Percentiles rank a stretch among this genome's conserved stretches.
These are phyloP conservation scores for Phalaenopsis aphrodite DNA, from an alignment of 106 monocot species.

Conservation along the genomic window DNA sequence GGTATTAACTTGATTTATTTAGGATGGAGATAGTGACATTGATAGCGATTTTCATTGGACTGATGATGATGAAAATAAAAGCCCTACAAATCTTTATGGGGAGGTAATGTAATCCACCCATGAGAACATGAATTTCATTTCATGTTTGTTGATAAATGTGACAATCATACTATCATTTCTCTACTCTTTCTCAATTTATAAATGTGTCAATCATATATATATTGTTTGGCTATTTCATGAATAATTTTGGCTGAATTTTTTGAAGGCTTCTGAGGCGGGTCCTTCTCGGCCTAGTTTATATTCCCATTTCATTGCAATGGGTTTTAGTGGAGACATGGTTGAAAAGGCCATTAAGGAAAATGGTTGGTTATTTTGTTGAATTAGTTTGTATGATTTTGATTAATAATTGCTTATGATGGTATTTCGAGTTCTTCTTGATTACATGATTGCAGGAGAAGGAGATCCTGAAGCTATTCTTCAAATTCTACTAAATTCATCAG, in stretches of 20 bases:
- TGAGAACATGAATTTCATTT: neutral
- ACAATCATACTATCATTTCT: too few species aligned
- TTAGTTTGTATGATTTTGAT: neutral
- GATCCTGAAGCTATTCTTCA: neutral
- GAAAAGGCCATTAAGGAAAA: neutral
- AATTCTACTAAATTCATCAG: neutral
- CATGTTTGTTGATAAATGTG: neutral
- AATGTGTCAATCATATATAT: too few species aligned
- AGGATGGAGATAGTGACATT: neutral
- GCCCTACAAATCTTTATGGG: neutral
- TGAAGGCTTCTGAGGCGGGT: conserved; percentile 2
- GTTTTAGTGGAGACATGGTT: conserved; percentile 1
- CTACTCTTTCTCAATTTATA: too few species aligned
- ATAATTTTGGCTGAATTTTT: neutral
- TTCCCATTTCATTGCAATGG: conserved; percentile 7
- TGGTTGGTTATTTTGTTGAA: neutral
- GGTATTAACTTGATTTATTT: neutral
- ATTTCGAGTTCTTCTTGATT: neutral
- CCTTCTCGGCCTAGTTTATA: conserved; percentile 1
- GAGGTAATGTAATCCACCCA: neutral
- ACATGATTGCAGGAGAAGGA: neutral
- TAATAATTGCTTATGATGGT: too few species aligned
- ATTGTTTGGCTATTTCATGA: neutral
- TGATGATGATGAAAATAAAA: neutral
- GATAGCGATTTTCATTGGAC: neutral